Conservation (phyloP, 306 rosid species). For the Pterocarpus santalinus region DNA sequence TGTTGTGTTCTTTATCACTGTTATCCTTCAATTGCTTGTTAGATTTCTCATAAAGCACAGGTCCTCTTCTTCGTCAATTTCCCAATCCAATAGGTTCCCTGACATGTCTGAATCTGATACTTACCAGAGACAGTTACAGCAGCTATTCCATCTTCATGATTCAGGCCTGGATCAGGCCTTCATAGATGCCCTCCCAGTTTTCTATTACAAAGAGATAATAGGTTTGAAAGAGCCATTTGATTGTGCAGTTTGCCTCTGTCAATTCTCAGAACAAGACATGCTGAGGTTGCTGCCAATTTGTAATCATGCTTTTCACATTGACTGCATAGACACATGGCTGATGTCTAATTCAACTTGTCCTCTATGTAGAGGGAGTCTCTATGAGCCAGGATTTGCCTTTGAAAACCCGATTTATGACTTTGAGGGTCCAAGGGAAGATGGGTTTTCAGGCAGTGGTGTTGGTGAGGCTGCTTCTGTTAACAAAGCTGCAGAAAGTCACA, state of each 20-base stretch:
- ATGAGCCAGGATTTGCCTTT: constrained; percentile 62
- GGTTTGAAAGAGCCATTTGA: constrained; percentile 88
- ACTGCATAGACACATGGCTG: constrained; percentile 92
- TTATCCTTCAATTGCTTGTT: constrained; percentile 78
- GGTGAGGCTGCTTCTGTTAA: constrained; percentile 50
- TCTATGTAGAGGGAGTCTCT: constrained; percentile 86
- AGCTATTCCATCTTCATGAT: constrained; percentile 92
- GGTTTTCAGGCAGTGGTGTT: constrained; percentile 53
- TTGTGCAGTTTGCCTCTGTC: constrained; percentile 93
- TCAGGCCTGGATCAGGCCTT: constrained; percentile 93
- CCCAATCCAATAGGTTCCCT: constrained; percentile 73
- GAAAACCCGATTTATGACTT: constrained; percentile 70
- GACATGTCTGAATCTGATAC: constrained; percentile 74
- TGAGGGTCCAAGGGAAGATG: constrained; percentile 65
- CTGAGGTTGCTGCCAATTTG: constrained; percentile 86
- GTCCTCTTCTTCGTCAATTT: constrained; percentile 58
- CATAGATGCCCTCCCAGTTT: constrained; percentile 89
- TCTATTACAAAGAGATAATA: constrained; percentile 74
- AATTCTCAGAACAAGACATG: constrained; percentile 80
- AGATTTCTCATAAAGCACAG: constrained; percentile 70
- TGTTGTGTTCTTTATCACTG: constrained; percentile 75
- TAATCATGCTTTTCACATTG: constrained; percentile 89
- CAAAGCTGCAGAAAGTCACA: constrained; percentile 67
- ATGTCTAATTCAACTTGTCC: constrained; percentile 93
- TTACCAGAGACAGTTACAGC: constrained; percentile 86